These are phyloP conservation scores for Lathyrus aphaca DNA, from an alignment of 306 rosid genomes.

Conservation along the genomic window DNA sequence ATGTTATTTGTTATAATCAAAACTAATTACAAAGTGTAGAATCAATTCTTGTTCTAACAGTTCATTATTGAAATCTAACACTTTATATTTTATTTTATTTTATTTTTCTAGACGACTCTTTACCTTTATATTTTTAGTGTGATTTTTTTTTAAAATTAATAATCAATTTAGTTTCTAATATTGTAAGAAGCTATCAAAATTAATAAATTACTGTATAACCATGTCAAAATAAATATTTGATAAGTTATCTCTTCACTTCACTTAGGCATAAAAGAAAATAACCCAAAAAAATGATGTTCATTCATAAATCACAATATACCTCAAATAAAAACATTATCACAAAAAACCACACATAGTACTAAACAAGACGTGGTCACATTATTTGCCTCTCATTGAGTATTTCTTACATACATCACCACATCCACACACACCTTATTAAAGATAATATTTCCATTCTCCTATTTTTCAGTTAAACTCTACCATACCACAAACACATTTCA, in stretches of 20 bases:
- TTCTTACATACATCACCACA: slow-evolving; percentile 42
- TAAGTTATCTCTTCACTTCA: background rate
- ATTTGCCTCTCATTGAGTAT: slow-evolving; percentile 52
- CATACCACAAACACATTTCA: background rate
- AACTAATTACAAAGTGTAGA: too few species aligned
- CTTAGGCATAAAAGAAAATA: slow-evolving; percentile 28
- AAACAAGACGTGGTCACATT: slow-evolving; percentile 73
- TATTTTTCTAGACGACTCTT: too few species aligned
- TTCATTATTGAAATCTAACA: too few species aligned
- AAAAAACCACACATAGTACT: slow-evolving; percentile 36
- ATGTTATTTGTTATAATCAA: too few species aligned
- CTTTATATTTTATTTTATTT: too few species aligned
- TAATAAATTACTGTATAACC: too few species aligned
- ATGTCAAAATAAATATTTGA: too few species aligned
- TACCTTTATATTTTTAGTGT: too few species aligned
- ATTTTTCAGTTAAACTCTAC: slow-evolving; percentile 21
- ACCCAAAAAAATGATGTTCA: slow-evolving; percentile 7
- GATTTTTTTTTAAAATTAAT: too few species aligned
- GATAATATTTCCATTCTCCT: slow-evolving; percentile 25
- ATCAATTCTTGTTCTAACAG: too few species aligned
- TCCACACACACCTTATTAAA: slow-evolving; percentile 55
- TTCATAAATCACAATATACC: background rate
- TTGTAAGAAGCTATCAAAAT: too few species aligned
- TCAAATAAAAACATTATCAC: slow-evolving; percentile 48
- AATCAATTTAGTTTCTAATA: too few species aligned